Evolutionary conservation across 1,139 yeast genomes (phyloP), one percentile per base, ranked within the genome.

Genomic region (Kurtzmaniella quercitrusa): DNA sequence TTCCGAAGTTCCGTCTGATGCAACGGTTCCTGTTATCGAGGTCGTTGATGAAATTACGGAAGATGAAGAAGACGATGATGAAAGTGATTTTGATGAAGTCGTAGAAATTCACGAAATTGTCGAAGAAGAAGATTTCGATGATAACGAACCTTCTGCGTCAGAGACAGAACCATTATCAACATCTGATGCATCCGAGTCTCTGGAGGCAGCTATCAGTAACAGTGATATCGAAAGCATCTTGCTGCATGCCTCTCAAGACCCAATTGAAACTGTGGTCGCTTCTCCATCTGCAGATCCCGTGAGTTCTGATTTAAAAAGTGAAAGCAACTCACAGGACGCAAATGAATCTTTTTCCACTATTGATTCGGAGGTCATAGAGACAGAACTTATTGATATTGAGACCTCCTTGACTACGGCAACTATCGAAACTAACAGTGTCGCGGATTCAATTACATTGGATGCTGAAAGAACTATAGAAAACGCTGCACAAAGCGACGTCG

Each of bases 61-160:
- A 7, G 30, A 26, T 3, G 30, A 9, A 26, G 30, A 5, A 11
- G 30, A 26, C 12, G n/a, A n/a, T n/a, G n/a, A n/a, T n/a, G n/a
- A n/a, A n/a, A n/a, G n/a, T n/a, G n/a, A n/a, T n/a, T n/a, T n/a
- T n/a, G n/a, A n/a, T n/a, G n/a, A n/a, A n/a, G n/a, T n/a, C n/a
- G n/a, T n/a, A n/a, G n/a, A n/a, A n/a, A n/a, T 30, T 7, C 16
- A 9, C 2, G 41, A 39, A 33, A 45, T 14, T 11, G 22, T 12
- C 14, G 46, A 38, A 32, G 47, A 35, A 8, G 41, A 43, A 19
- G 26, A 15, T 6, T 19, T 8, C 16, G 20, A 15, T 14, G 44
- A 41, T 8, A 40, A 18, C 30, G 44, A 38, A 19, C 35, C 19
- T 9, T 21, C 22, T 20, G 20, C 9, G 22, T 11, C 17, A 5